These are phyloP conservation scores for Trypethelium eluteriae DNA, from an alignment of 495 filamentous ascomycete genomes.

Conservation along the genomic window DNA sequence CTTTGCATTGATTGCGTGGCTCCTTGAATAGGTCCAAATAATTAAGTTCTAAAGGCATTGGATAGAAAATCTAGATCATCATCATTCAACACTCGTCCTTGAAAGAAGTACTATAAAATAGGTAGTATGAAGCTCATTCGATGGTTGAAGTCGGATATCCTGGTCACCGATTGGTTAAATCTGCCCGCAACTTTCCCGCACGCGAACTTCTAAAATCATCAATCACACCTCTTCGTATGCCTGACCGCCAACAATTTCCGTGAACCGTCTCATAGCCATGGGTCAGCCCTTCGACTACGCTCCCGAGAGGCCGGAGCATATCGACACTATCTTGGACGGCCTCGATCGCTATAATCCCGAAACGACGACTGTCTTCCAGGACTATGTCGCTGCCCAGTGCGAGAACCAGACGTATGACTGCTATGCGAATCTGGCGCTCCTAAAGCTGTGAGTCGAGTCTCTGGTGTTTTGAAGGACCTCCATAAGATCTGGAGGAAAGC, in stretches of 20 bases:
- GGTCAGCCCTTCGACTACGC: slow-evolving; percentile 45
- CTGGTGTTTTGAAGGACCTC: neutral
- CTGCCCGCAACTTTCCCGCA: neutral
- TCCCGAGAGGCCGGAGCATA: slow-evolving; percentile 72
- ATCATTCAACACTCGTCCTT: no score
- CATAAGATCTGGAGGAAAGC: neutral
- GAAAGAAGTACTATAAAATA: no score
- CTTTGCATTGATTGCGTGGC: no score
- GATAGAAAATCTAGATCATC: no score
- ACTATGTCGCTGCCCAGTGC: slow-evolving; percentile 91
- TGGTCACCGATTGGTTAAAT: neutral
- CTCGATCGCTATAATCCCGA: slow-evolving; percentile 99
- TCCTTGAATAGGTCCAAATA: no score
- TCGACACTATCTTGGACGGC: slow-evolving; percentile 84
- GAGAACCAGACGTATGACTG: slow-evolving; percentile 88
- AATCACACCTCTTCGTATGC: neutral
- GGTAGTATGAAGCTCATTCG: no score
- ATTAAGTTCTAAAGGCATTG: no score
- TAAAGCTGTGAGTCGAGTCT: slow-evolving; percentile 81
- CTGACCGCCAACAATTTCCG: neutral
- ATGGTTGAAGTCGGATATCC: neutral
- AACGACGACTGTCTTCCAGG: slow-evolving; percentile 86
- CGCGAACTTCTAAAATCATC: neutral
- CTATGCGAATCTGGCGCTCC: slow-evolving; percentile 88
- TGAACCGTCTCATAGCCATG: slow-evolving; percentile 32